These are phyloP conservation scores for Neurospora africana DNA, from an alignment of 495 filamentous ascomycete genomes.

Conservation along the genomic window DNA sequence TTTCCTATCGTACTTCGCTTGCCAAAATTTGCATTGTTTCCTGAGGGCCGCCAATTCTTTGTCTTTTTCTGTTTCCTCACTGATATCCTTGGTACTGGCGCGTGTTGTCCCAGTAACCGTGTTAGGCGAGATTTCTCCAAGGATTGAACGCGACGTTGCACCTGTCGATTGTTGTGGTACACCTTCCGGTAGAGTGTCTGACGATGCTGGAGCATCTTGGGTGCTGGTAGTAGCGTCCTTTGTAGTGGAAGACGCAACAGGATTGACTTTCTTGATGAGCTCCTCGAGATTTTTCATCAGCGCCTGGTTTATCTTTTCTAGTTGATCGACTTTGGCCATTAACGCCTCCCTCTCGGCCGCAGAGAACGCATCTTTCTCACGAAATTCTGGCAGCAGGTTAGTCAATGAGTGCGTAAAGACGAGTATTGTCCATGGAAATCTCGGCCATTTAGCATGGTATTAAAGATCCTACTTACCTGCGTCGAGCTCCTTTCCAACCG, in stretches of 20 bases:
- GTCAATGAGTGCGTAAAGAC: not conserved
- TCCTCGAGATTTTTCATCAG: constrained; percentile 24
- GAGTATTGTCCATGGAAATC: not conserved
- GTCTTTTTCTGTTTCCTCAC: constrained; percentile 2
- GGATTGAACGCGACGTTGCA: constrained; percentile 1
- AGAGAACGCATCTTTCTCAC: constrained; percentile 9
- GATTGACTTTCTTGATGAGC: constrained; percentile 10
- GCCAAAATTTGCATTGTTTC: constrained; percentile 14
- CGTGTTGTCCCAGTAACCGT: constrained; percentile 2
- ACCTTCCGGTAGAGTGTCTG: not conserved
- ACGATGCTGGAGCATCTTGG: not conserved
- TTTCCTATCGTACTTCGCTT: constrained; percentile 12
- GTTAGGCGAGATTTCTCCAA: constrained; percentile 14
- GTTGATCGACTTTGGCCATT: constrained; percentile 12
- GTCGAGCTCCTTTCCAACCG: constrained; percentile 24
- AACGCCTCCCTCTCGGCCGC: constrained; percentile 21
- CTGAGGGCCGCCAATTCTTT: constrained; percentile 20
- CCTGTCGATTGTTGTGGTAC: not conserved
- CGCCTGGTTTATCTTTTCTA: constrained; percentile 26
- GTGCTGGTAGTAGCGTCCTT: not conserved
- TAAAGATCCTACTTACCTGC: constrained; percentile 18
- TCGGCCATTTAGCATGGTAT: not conserved
- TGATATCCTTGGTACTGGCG: not conserved
- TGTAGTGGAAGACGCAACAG: not conserved
- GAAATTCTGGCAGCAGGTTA: constrained; percentile 12